These are phyloP conservation scores for Nannizziopsis arthrosporioides DNA, from an alignment of 2,329 filamentous ascomycete genomes.

Conservation along the genomic window DNA sequence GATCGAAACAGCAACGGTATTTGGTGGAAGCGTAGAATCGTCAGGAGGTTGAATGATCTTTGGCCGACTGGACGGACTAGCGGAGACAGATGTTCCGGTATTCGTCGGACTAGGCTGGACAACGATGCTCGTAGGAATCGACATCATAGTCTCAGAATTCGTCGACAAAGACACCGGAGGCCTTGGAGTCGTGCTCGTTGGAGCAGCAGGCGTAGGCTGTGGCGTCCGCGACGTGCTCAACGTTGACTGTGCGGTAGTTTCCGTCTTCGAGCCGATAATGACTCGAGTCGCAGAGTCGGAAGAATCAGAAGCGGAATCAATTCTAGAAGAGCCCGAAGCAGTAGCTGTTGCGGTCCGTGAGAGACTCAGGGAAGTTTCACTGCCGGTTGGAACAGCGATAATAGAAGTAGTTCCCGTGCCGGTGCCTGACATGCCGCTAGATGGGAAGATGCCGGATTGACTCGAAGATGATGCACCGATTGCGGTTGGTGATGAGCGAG, in stretches of 20 bases:
- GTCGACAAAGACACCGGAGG: conserved; percentile 9
- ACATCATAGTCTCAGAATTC: conserved; percentile 13
- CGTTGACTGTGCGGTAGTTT: background rate
- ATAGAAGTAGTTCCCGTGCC: background rate
- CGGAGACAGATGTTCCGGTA: conserved; percentile 23
- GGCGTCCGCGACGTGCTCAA: conserved; percentile 1
- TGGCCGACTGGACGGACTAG: conserved; percentile 49
- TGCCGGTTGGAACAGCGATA: background rate
- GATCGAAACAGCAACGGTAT: conserved; percentile 64
- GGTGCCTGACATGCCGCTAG: conserved; percentile 7
- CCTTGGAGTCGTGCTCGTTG: conserved; percentile 3
- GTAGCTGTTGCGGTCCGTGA: too few species aligned
- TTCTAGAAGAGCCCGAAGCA: background rate
- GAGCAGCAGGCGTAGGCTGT: conserved; percentile 8
- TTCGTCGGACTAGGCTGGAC: conserved; percentile 19
- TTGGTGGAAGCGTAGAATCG: conserved; percentile 46
- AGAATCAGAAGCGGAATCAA: background rate
- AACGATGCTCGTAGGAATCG: conserved; percentile 16
- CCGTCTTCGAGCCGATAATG: background rate
- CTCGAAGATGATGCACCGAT: background rate
- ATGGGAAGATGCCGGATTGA: conserved; percentile 13
- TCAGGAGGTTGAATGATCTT: conserved; percentile 62
- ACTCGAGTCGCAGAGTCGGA: conserved; percentile 3
- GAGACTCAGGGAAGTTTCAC: background rate
- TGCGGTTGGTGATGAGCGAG: background rate